Conservation (phyloP, 108 stramenopile species). For the Cyclotella choctawhatcheeana region DNA sequence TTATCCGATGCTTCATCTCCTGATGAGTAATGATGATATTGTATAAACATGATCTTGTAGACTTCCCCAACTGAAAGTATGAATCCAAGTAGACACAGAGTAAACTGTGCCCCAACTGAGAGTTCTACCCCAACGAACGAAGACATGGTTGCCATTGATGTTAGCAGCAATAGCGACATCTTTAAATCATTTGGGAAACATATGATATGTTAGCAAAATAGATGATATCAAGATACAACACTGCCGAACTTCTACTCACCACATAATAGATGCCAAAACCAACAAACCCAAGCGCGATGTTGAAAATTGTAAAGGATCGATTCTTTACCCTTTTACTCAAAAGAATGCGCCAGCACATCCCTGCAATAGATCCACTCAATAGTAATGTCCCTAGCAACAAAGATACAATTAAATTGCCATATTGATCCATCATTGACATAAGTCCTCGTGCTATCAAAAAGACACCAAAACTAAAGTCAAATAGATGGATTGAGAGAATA, state of each 20-base stretch:
- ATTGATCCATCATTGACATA: not conserved
- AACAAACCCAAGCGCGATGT: not conserved
- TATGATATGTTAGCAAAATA: not conserved
- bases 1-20: not conserved
- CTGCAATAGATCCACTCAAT: constrained; percentile 3
- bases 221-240: not conserved
- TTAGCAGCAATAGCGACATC: not conserved
- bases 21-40: not conserved
- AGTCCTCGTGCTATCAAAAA: constrained; percentile 1
- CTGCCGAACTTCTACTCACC: not conserved
- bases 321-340: not conserved
- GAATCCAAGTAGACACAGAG: constrained; percentile 4
- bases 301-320: constrained; percentile 1
- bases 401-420: not conserved
- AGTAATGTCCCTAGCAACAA: not conserved
- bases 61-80: not conserved
- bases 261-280: constrained; percentile 7
- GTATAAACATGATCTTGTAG: not conserved
- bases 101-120: not conserved
- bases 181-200: not conserved
- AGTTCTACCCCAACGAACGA: constrained; percentile 3
- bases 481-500: not conserved
- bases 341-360: not conserved
- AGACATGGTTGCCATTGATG: not conserved
- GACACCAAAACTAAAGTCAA: constrained; percentile 1